Percentiles rank a stretch among this genome's conserved stretches.
These are phyloP conservation scores for Arabis alpina DNA, from an alignment of 345 rosid species.

Conservation along the genomic window DNA sequence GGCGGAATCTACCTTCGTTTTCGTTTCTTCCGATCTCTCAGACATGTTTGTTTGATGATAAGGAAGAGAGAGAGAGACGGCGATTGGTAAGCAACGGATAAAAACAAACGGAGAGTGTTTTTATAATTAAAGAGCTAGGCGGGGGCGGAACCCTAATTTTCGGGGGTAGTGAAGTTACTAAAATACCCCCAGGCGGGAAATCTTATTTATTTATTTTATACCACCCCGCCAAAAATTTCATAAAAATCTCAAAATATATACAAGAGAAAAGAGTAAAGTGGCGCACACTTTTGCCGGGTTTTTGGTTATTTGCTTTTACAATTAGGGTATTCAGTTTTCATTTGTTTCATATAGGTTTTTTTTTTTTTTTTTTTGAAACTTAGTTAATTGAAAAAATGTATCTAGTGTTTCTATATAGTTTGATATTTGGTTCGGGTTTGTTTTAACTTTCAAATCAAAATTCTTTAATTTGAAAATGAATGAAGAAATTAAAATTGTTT, in stretches of 20 bases:
- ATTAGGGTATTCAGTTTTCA: no score
- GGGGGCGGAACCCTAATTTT: constrained; percentile 54
- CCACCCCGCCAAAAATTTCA: constrained; percentile 50
- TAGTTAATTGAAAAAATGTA: no score
- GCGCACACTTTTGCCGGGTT: no score
- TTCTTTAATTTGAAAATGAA: no score
- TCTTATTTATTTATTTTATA: constrained; percentile 11
- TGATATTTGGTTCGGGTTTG: no score
- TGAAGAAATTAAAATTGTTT: no score
- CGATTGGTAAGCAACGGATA: constrained; percentile 14
- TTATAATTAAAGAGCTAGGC: constrained; percentile 43
- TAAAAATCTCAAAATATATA: neutral
- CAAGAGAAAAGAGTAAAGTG: no score
- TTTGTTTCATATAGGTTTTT: no score
- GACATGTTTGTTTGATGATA: constrained; percentile 38
- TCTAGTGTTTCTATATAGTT: no score
- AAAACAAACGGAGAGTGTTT: constrained; percentile 27
- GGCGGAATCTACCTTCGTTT: constrained; percentile 32
- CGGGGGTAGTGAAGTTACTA: constrained; percentile 13
- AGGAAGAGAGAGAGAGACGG: constrained; percentile 29
- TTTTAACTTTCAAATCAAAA: no score
- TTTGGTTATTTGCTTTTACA: no score
- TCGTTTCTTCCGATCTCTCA: constrained; percentile 46
- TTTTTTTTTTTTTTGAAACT: no score
- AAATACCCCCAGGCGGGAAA: constrained; percentile 25